Evolutionary conservation across 139 green algal genomes (phyloP).

Genomic region (Picochlorum sp.): DNA sequence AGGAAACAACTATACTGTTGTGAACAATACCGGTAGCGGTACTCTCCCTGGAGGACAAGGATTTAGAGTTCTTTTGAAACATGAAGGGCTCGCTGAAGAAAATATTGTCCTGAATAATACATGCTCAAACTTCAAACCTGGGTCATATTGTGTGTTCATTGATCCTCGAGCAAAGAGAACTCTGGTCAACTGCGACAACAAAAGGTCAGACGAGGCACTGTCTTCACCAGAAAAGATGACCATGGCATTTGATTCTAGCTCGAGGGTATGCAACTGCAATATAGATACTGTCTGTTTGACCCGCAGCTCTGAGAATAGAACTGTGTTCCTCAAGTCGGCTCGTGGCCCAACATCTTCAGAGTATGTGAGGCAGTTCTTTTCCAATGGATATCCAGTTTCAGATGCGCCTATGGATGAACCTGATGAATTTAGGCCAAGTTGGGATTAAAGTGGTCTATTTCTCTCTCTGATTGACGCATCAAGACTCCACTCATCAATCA

Average conservation of each 20-base stretch:
- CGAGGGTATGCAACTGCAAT: neutral
- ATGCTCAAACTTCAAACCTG: neutral
- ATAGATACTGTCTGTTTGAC: neutral
- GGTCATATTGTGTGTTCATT: slow-evolving; percentile 3
- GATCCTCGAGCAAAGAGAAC: neutral
- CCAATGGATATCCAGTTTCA: neutral
- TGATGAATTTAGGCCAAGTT: slow-evolving; percentile 5
- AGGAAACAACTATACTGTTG: slow-evolving; percentile 11
- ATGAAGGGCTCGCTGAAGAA: slow-evolving; percentile 1
- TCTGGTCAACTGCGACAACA: neutral
- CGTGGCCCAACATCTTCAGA: neutral
- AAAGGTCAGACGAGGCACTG: neutral
- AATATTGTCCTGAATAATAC: neutral
- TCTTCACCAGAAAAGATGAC: neutral
- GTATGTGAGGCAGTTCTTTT: neutral
- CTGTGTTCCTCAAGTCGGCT: neutral
- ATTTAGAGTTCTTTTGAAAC: slow-evolving; percentile 2
- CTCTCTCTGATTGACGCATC: no score
- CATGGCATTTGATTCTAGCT: neutral
- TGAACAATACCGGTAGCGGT: slow-evolving; percentile 7
- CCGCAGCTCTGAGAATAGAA: neutral
- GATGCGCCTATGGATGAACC: neutral
- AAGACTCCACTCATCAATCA: no score
- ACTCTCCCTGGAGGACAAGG: neutral
- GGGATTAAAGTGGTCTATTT: neutral